Evolutionary conservation across 495 filamentous ascomycete genomes (phyloP).

Genomic region (Penicillium cosmopolitanum): DNA sequence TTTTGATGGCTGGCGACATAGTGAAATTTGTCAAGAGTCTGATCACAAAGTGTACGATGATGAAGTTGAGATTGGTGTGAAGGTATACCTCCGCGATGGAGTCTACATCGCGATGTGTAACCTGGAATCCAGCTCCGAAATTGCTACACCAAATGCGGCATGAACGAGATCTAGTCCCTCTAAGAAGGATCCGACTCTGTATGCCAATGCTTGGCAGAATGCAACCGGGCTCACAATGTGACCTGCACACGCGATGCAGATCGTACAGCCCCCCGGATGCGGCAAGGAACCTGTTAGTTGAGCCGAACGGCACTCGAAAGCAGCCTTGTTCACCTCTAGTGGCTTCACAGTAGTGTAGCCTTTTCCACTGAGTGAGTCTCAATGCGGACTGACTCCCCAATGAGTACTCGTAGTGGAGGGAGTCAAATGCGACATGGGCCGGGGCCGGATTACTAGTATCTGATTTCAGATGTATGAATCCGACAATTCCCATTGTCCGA

Average conservation of each 20-base stretch:
- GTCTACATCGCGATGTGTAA: not conserved
- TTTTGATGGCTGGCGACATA: slow-evolving; percentile 34
- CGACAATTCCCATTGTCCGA: not conserved
- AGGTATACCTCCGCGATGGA: not conserved
- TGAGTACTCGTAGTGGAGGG: not conserved
- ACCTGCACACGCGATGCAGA: slow-evolving; percentile 7
- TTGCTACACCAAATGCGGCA: not conserved
- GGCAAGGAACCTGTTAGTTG: slow-evolving; percentile 10
- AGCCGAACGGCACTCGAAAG: not conserved
- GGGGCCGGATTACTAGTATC: not conserved
- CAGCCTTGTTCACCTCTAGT: not conserved
- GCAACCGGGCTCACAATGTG: slow-evolving; percentile 17
- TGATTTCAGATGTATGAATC: not conserved
- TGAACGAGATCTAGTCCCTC: too few relatives aligned
- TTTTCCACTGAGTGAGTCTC: not conserved
- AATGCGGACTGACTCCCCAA: not conserved
- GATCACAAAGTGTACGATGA: not conserved
- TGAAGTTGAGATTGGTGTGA: not conserved
- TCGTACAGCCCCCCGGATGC: slow-evolving; percentile 27
- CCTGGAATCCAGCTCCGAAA: not conserved
- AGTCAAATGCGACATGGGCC: not conserved
- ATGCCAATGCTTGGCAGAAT: slow-evolving; percentile 16
- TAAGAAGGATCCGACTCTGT: not conserved
- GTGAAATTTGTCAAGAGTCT: not conserved
- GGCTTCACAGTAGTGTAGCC: not conserved